Evolutionary conservation across 1,284 basidiomycete species (phyloP), one percentile per base, ranked within the genome.

Genomic region (Rhodotorula sp.): DNA sequence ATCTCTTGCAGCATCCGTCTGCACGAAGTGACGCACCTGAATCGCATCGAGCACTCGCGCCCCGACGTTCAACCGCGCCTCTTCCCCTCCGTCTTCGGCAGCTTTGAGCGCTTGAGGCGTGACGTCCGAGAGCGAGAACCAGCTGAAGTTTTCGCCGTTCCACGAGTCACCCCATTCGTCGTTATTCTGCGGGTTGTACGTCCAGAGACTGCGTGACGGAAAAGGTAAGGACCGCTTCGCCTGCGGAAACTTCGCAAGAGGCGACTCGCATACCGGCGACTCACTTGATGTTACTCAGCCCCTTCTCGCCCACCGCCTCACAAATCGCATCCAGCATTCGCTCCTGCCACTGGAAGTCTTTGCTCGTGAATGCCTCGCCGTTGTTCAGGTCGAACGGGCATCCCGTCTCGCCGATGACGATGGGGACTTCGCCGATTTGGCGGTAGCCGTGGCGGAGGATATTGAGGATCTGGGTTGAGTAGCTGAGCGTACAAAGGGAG

Each of bases 101-200:
- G 75, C 52, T 85, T 13, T 88, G 85, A 58, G 81, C 81, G 54
- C 84, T 26, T 28, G 53, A 16, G 54, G 59, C 22, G 66, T 60
- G 11, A 67, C n/a, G 48, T 68, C 75, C 3, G 69, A 62, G 8
- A 58, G 81, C 70, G 89, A 90, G 83, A 91, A 95, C 89, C 91
- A 95, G 6, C 91, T 92, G 79, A 96, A 95, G 81, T 93, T 94
- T 80, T 98, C 94, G 56, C 89, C 91, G 78, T 96, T 97, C 95
- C 95, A 98, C 70, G 88, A 84, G 79, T 98, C 94, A 20, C 95
- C 96, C 30, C 82, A 78, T 28, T 81, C 78, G 76, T 95, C 91
- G 51, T 86, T 85, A 80, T 97, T 97, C 63, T 85, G 83, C 0
- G 94, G 91, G 77, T 97, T 97, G 80, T 97, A 98, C 73, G 91